Evolutionary conservation across 306 rosid species (phyloP), one percentile per base, ranked within the genome.

Genomic region (Gleditsia sinensis): DNA sequence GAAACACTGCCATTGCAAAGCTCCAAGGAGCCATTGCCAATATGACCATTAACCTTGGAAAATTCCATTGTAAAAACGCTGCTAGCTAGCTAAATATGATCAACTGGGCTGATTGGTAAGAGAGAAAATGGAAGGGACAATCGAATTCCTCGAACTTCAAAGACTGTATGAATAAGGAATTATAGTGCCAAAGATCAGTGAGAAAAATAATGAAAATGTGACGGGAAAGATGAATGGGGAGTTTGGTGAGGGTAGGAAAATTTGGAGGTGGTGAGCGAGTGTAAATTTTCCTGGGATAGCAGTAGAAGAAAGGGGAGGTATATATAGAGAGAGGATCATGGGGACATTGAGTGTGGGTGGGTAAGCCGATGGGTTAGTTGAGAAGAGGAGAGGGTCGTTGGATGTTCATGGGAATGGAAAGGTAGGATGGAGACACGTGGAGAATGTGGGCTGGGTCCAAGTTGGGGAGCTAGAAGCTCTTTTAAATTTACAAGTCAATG

Each of bases 281-380:
- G 23, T 34, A 81, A 79, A 49, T 13, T 67, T 83, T 77, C 79
- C 84, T 84, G 94, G 74, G 88, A 50, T 64, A 2, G 11, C 19
- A 68, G 67, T 51, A 39, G 55, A 5, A 24, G 57, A 82, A 20
- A 7, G 28, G 36, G 43, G 6, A 9, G 34, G 75, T 77, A 45
- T 87, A 88, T 83, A 86, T 76, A 83, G 88, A 39, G 7, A 17
- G 66, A 19, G 50, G 71, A 51, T n/a, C n/a, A 16, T 9, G 42
- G 66, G 6, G 50, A 50, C 72, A 67, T 71, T 81, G 78, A 75
- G 88, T 49, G 85, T 74, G 67, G 90, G 88, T 90, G 86, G 92
- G 95, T 82, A 60, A 75, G 92, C 86, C 73, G 85, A 79, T 71
- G 91, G 69, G 97, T 91, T 93, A 85, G 98, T 91, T 93, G 97